Evolutionary conservation across 352 stramenopile species (phyloP), one percentile per base, ranked within the genome.

Genomic region (Pythium aristosporum): DNA sequence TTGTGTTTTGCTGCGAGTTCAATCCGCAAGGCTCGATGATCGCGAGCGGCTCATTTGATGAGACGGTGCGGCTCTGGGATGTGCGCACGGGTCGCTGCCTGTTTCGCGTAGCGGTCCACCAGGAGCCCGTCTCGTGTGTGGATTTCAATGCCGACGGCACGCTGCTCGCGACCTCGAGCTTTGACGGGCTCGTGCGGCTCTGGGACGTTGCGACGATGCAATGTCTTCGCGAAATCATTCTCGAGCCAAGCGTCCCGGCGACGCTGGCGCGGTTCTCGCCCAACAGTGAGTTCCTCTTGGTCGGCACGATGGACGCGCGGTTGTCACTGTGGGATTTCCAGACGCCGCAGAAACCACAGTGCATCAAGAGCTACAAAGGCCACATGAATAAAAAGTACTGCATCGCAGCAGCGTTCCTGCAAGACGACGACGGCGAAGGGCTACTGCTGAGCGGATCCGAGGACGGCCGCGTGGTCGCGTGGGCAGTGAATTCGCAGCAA

Each of bases 181-280:
- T 88, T 59, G 87, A 95, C 61, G 86, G 82, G 8, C 71, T 93
- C n/a, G 82, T 82, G 56, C 82, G 97, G 47, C 87, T 99, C 34
- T 99, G 97, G 97, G 97, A 99, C 79, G 93, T 97, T n/a, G 89
- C 88, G 21, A 97, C 91, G 25, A 94, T 92, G 46, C 89, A 98
- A 72, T 99, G 96, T 74, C 74, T 99, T 25, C 97, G 97, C 42
- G 98, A 96, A 32, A 84, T 98, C 30, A 88, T 98, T 43, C 55
- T 78, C 37, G 75, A 85, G 11, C 73, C 77, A 6, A 71, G 76
- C 1, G 77, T 73, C 18, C 81, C 85, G 3, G 82, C 92, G 44
- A 89, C 82, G 20, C 86, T 84, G 63, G 92, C 94, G 7, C 80
- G 74, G 16, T 99, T 98, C 75, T 91, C 89, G 32, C 94, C 96